Evolutionary conservation across 352 stramenopile genomes (phyloP).

Genomic region (Plasmopara muralis): DNA sequence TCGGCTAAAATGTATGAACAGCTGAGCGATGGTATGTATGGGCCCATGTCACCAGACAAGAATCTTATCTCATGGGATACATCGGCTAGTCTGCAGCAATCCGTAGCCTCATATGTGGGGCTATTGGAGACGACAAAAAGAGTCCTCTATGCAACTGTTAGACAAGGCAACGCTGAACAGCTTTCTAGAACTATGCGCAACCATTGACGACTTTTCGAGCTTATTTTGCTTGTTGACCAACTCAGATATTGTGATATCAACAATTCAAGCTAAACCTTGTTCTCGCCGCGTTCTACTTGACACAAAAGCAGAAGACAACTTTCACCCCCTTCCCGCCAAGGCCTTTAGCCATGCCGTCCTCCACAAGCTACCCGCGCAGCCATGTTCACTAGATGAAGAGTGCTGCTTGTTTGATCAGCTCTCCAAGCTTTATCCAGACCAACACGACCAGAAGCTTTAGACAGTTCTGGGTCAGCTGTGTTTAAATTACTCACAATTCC

Average conservation of each 20-base stretch:
- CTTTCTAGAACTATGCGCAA: neutral
- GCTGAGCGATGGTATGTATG: neutral
- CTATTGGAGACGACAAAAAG: neutral
- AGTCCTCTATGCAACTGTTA: neutral
- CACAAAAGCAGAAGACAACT: neutral
- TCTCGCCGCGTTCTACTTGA: neutral
- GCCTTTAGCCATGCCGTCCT: neutral
- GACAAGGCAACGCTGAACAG: neutral
- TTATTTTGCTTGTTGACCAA: neutral
- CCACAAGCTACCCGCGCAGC: neutral
- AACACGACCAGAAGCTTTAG: constrained; percentile 20
- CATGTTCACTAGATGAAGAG: neutral
- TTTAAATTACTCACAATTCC: neutral
- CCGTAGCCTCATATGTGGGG: neutral
- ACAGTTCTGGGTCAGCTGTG: constrained; percentile 34
- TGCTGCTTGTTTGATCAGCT: neutral
- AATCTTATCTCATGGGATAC: neutral
- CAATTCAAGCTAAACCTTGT: neutral
- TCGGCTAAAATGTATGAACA: neutral
- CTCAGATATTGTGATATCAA: neutral
- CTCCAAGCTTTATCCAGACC: neutral
- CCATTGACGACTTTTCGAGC: neutral
- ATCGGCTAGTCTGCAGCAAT: neutral
- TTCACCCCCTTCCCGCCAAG: neutral
- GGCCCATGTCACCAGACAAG: neutral